These are phyloP conservation scores for Mangifera indica DNA, from an alignment of 345 rosid species.

Conservation along the genomic window DNA sequence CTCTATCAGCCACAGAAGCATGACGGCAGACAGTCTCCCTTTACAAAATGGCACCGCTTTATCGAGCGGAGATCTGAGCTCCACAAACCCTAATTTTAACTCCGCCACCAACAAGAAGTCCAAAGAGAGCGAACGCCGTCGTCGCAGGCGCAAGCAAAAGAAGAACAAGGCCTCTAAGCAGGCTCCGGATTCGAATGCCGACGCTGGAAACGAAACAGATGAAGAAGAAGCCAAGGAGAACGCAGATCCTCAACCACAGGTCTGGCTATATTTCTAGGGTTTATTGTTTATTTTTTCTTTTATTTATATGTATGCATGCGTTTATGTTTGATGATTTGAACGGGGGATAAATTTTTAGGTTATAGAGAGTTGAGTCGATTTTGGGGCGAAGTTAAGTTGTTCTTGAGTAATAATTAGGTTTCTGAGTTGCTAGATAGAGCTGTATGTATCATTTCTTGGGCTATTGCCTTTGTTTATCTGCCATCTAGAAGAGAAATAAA, in stretches of 20 bases:
- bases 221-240: constrained; percentile 54
- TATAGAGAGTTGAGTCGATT: neutral
- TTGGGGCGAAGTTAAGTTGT: neutral
- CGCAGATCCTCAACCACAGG: constrained; percentile 42
- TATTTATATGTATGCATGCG: neutral
- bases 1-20: constrained; percentile 10
- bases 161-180: constrained; percentile 55
- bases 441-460: neutral
- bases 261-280: constrained; percentile 3
- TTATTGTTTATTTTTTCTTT: neutral
- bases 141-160: constrained; percentile 98
- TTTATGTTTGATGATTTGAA: neutral
- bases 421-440: constrained; percentile 3
- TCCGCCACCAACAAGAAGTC: constrained; percentile 55
- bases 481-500: neutral
- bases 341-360: neutral
- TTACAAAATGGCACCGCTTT: constrained; percentile 38
- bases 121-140: constrained; percentile 86
- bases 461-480: neutral
- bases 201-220: constrained; percentile 36
- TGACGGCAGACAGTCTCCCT: constrained; percentile 54
- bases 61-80: constrained; percentile 49
- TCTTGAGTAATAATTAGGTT: neutral
- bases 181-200: constrained; percentile 18
- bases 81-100: constrained; percentile 27